phyloP scores from a whole-genome alignment of 805 yeast species.

The Nakazawaea holstii region DNA sequence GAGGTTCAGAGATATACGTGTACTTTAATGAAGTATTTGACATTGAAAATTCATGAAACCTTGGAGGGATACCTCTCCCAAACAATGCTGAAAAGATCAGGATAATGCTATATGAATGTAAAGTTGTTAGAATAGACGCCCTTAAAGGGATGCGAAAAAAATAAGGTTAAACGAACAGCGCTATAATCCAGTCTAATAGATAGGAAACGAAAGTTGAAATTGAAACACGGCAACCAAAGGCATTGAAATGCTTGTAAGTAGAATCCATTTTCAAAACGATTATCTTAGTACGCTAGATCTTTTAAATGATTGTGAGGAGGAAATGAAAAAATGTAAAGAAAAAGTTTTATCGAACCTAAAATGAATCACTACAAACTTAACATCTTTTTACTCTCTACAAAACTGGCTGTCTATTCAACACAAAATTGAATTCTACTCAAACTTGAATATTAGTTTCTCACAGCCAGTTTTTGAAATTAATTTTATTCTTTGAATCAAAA shows the following conservation, averaged over 20 bases:
- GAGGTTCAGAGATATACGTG: constrained; percentile 28
- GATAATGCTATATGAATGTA: constrained; percentile 11
- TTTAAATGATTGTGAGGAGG: neutral
- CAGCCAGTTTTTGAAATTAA: too few species aligned
- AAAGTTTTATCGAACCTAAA: too few species aligned
- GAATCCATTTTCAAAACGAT: too few species aligned
- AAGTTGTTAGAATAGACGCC: neutral
- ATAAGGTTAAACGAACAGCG: constrained; percentile 5
- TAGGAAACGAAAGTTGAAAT: constrained; percentile 24
- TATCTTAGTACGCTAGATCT: too few species aligned
- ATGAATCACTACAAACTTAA: too few species aligned
- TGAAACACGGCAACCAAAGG: constrained; percentile 16
- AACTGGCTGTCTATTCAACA: too few species aligned
- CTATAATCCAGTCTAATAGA: constrained; percentile 26
- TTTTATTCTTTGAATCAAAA: too few species aligned
- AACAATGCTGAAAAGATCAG: constrained; percentile 22
- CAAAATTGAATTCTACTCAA: too few species aligned
- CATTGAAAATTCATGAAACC: constrained; percentile 34
- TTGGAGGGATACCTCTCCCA: constrained; percentile 30
- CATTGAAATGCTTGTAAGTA: neutral
- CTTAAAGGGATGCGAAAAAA: neutral
- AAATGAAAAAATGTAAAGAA: neutral
- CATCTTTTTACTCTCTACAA: too few species aligned
- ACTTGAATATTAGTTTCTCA: too few species aligned
- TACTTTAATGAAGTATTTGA: constrained; percentile 27